Percentiles rank a stretch among this genome's conserved stretches.
Conservation (phyloP, 2,329 filamentous ascomycete species). For the Didymella lethalis region DNA sequence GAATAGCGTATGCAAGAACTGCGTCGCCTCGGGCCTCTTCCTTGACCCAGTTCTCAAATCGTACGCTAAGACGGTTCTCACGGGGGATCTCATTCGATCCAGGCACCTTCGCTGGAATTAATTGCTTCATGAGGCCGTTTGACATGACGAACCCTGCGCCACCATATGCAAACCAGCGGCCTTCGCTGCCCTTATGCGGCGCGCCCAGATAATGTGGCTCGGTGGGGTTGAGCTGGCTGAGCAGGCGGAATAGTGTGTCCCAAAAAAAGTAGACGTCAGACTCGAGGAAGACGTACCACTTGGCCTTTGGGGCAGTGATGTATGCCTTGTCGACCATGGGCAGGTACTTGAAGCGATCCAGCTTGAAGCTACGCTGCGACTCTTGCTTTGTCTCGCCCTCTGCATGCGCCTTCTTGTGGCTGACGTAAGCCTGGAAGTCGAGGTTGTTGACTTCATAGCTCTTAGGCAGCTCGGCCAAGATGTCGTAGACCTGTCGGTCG, state of each 20-base stretch:
- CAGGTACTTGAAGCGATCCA: slow-evolving; percentile 68
- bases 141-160: slow-evolving; percentile 57
- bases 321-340: slow-evolving; percentile 64
- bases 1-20: slow-evolving; percentile 50
- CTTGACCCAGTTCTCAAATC: slow-evolving; percentile 45
- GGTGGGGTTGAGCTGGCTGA: slow-evolving; percentile 49
- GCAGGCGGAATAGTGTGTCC: slow-evolving; percentile 54
- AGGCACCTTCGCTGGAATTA: slow-evolving; percentile 45
- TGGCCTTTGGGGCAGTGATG: slow-evolving; percentile 44
- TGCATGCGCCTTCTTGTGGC: slow-evolving; percentile 51
- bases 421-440: slow-evolving; percentile 62
- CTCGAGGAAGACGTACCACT: slow-evolving; percentile 53
- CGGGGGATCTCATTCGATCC: slow-evolving; percentile 40
- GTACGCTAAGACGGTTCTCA: slow-evolving; percentile 41
- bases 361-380: slow-evolving; percentile 61
- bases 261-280: slow-evolving; percentile 51
- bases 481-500: slow-evolving; percentile 58
- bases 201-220: slow-evolving; percentile 53
- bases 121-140: slow-evolving; percentile 61
- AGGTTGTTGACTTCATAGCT: slow-evolving; percentile 53
- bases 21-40: slow-evolving; percentile 57
- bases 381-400: slow-evolving; percentile 55
- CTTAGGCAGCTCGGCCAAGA: slow-evolving; percentile 60
- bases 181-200: slow-evolving; percentile 44
- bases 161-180: slow-evolving; percentile 54